These are phyloP conservation scores for Heritiera fomes DNA, from an alignment of 345 rosid species.

Conservation along the genomic window DNA sequence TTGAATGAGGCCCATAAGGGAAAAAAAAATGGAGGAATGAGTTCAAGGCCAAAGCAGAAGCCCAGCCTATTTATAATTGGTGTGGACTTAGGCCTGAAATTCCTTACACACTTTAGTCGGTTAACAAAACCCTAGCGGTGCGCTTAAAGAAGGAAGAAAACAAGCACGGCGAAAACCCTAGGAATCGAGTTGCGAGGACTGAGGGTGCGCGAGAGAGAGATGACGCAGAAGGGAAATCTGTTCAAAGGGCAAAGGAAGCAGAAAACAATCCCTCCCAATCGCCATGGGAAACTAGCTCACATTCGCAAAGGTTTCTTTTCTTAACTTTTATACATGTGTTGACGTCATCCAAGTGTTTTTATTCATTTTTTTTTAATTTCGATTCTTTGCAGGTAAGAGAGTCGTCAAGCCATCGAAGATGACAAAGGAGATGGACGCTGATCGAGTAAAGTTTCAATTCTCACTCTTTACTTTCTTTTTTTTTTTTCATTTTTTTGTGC, in stretches of 20 bases:
- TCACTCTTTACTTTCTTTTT: not conserved
- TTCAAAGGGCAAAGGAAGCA: constrained; percentile 87
- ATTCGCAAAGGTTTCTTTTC: constrained; percentile 61
- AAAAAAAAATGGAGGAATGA: no score
- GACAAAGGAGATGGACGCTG: constrained; percentile 68
- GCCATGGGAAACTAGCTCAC: constrained; percentile 67
- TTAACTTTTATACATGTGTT: not conserved
- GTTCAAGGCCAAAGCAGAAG: no score
- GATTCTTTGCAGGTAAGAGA: constrained; percentile 58
- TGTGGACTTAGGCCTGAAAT: not conserved
- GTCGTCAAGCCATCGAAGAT: constrained; percentile 66
- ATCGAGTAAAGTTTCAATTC: constrained; percentile 45
- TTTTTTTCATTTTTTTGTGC: not conserved
- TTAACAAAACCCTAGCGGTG: not conserved
- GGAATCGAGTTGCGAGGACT: not conserved
- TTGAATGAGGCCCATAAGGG: not conserved
- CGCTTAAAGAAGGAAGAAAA: not conserved
- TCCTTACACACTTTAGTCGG: not conserved
- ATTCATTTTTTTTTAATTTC: not conserved
- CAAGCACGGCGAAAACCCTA: constrained; percentile 1
- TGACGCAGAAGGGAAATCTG: constrained; percentile 82
- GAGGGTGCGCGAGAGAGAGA: constrained; percentile 25
- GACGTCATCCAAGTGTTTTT: not conserved
- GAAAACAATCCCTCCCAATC: constrained; percentile 68
- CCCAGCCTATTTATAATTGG: not conserved